A percentile compares a stretch with the other conserved stretches of the same genome.
These are phyloP conservation scores for Nothomitra cinnamomea DNA, from an alignment of 2,329 filamentous ascomycete species.

Conservation along the genomic window DNA sequence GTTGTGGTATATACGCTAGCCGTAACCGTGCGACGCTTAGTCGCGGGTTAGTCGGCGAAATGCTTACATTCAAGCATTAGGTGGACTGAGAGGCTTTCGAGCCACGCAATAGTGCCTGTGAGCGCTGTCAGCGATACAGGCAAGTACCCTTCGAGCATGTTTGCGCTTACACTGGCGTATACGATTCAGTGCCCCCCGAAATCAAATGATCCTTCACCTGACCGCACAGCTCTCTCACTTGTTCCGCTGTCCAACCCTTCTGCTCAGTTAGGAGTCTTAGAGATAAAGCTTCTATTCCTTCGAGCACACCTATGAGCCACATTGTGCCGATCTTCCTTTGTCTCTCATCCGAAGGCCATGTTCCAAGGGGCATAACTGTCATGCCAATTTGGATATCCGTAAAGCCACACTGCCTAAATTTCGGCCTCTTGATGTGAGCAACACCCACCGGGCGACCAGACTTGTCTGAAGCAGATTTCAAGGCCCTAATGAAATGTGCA, in stretches of 20 bases:
- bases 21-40: too few species aligned
- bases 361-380: slow-evolving; percentile 31
- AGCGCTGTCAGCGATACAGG: background rate
- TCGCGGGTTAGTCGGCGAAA: too few species aligned
- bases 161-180: slow-evolving; percentile 4
- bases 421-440: slow-evolving; percentile 28
- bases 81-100: background rate
- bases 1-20: too few species aligned
- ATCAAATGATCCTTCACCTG: slow-evolving; percentile 29
- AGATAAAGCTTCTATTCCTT: slow-evolving; percentile 31
- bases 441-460: slow-evolving; percentile 30
- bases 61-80: too few species aligned
- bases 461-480: slow-evolving; percentile 26
- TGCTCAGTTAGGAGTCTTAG: slow-evolving; percentile 35
- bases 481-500: slow-evolving; percentile 25
- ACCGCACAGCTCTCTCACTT: slow-evolving; percentile 31
- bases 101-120: too few species aligned
- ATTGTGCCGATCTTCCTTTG: slow-evolving; percentile 21
- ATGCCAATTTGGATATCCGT: slow-evolving; percentile 32
- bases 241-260: slow-evolving; percentile 34
- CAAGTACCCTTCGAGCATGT: background rate
- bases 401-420: slow-evolving; percentile 33
- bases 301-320: slow-evolving; percentile 35
- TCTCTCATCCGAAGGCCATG: slow-evolving; percentile 15
- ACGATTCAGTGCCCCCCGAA: background rate